These are phyloP conservation scores for Trichophyton rubrum DNA, from an alignment of 2,329 filamentous ascomycete genomes.

Conservation along the genomic window DNA sequence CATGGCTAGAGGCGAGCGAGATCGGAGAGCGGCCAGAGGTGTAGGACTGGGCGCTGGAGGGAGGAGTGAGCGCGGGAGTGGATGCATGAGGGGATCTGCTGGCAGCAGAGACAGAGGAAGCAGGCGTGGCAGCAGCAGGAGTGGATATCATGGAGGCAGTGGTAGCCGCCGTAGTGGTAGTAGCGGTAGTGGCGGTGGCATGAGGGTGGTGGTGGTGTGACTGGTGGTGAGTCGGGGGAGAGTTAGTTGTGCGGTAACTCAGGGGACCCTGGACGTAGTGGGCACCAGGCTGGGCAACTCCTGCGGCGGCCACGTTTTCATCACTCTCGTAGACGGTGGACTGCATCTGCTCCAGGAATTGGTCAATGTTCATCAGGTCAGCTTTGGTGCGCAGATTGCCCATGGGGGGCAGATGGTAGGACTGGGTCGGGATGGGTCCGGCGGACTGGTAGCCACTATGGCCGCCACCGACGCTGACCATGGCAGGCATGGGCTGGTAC, in stretches of 20 bases:
- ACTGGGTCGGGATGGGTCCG: conserved; percentile 55
- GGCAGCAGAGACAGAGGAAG: conserved; percentile 21
- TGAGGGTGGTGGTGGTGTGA: conserved; percentile 19
- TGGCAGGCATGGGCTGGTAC: conserved; percentile 41
- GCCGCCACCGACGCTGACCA: conserved; percentile 43
- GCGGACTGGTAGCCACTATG: conserved; percentile 41
- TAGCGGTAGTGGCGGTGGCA: conserved; percentile 28
- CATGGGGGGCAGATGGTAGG: conserved; percentile 78
- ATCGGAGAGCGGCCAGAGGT: conserved; percentile 50
- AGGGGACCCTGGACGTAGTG: conserved; percentile 48
- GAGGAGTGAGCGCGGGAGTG: conserved; percentile 51
- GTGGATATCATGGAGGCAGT: conserved; percentile 26
- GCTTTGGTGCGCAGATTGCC: conserved; percentile 82
- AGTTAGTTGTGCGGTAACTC: conserved; percentile 45
- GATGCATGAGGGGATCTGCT: conserved; percentile 37
- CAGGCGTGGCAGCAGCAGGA: conserved; percentile 24
- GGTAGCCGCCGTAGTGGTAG: conserved; percentile 23
- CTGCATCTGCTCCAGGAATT: conserved; percentile 91
- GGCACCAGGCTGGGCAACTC: conserved; percentile 60
- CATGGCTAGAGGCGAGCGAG: conserved; percentile 40
- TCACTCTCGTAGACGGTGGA: conserved; percentile 90
- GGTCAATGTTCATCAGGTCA: conserved; percentile 86
- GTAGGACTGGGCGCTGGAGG: conserved; percentile 50
- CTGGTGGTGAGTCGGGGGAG: conserved; percentile 35
- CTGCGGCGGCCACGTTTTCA: conserved; percentile 63